Base-by-base conservation (phyloP, 305 asterid genomes). In the Solanum hybrid region DNA sequence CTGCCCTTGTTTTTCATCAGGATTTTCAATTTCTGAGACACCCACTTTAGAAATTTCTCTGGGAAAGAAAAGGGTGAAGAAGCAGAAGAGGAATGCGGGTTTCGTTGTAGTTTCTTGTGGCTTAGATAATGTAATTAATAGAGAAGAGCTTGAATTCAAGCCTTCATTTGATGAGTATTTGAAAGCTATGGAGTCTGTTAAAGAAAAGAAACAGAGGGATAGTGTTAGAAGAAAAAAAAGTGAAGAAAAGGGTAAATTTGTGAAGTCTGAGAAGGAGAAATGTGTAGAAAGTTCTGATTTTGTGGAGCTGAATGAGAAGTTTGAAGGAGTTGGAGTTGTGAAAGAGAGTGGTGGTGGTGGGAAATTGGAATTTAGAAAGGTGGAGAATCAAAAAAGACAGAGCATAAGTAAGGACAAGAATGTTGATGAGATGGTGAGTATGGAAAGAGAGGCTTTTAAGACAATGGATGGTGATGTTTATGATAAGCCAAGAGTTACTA, bases 151-250 rank as follows among this genome's bases (percentile, higher is more conserved):
- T 42, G 97, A 95, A 89, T 96, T 97, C 89, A 94, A 91, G 91
- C 96, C 97, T 73, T 93, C 99, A 45, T 97, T 97, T 88, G 95
- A 93, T 85, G 99, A 97, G 90, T 96, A 95, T 90, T 78, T 97
- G 95, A 96, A 97, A 94, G 97, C 95, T 86, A 85, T 97, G 99
- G 98, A 96, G 89, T 92, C 96, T 81, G 91, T 97, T 84, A 95
- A 95, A 90, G 92, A 87, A 27, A 78, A 75, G 73, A 64, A 13
- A 27, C 73, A 37, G 24, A 34, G 17, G 64, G 89, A 77, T 34
- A 72, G 35, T 35, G 78, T 24, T 85, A 32, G 82, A 17, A 37
- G 66, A 42, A 73, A 36, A 15, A 40, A n/a, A 85, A 69, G 35
- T 19, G 89, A 85, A 89, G 86, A 42, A 71, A 86, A 64, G 60